Base-by-base conservation (phyloP, 2,329 filamentous ascomycete genomes). In the Colletotrichum liriopes region DNA sequence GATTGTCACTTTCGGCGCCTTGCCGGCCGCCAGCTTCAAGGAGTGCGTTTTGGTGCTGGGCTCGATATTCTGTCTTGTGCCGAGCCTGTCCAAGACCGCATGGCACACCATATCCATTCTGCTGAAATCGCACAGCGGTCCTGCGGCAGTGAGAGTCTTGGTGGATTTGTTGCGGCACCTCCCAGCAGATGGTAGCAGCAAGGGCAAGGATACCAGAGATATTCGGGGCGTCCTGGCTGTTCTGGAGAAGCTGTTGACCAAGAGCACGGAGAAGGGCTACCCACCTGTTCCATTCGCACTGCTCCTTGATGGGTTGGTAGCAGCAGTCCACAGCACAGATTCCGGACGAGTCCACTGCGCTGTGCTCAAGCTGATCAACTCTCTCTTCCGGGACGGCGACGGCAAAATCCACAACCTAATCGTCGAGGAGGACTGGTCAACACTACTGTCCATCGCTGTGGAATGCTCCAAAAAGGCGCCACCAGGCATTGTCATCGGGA, bases 21-120 rank as follows among this genome's bases (percentile, higher is more conserved):
- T 95, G 56, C 93, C 93, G 0, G 84, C 82, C 62, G 84, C 84
- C 66, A 90, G 89, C 71, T 85, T 95, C 51, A 88, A 88, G 75
- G 86, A 88, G 43, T 94, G 91, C 77, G 86, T 95, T 45, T 90
- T 92, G 73, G 88, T 94, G 3, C 84, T 95, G 65, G 92, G 92
- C 76, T 92, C 91, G 51, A 92, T 94, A 72, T 92, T 93, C 79
- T 91, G 89, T 73, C 85, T 93, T 62, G 88, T 95, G 2, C 83
- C 84, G 16, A 84, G 82, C 56, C 85, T 93, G 14, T 85, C 89
- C 70, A 89, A 91, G 73, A 86, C 89, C 51, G 88, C 93, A 3
- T 95, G 93, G 93, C 89, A 90, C 73, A 92, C 91, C 0, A 84
- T 95, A 41, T 87, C 88, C 77, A 92, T 94, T 74, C 84, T 95